Conservation (phyloP, 2,329 filamentous ascomycete genomes). For the Byssoonygena ceratinophila region DNA sequence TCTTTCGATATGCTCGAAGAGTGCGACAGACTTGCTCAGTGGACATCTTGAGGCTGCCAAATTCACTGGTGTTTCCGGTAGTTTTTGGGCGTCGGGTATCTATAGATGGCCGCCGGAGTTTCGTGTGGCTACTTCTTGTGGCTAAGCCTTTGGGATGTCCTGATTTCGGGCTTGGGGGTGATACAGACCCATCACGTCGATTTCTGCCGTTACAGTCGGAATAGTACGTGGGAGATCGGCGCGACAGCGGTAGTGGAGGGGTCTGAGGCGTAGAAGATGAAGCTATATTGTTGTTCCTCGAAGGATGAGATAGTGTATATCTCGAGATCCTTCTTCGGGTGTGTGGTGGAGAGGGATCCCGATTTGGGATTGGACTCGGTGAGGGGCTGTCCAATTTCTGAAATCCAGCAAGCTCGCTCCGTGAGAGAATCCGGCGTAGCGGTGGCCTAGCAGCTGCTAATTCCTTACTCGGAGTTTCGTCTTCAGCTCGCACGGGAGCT, state of each 20-base stretch:
- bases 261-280: constrained; percentile 26
- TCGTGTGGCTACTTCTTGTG: constrained; percentile 24
- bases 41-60: constrained; percentile 41
- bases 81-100: constrained; percentile 38
- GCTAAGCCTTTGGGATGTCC: constrained; percentile 21
- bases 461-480: constrained; percentile 38
- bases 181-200: constrained; percentile 27
- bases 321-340: constrained; percentile 48
- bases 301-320: constrained; percentile 34
- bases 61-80: constrained; percentile 29
- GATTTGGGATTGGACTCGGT: constrained; percentile 32
- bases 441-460: constrained; percentile 55
- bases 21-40: constrained; percentile 50
- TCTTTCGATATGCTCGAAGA: constrained; percentile 49
- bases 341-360: constrained; percentile 41
- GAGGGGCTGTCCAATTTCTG: constrained; percentile 41
- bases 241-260: constrained; percentile 21
- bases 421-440: constrained; percentile 73
- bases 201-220: constrained; percentile 22
- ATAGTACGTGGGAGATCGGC: constrained; percentile 25
- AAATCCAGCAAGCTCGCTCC: constrained; percentile 75
- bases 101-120: constrained; percentile 38
- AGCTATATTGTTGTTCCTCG: constrained; percentile 22
- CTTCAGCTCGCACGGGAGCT: constrained; percentile 25
- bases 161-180: constrained; percentile 31